These are phyloP conservation scores for Kwoniella heveanensis DNA, from an alignment of 768 basidiomycete genomes.

Conservation along the genomic window DNA sequence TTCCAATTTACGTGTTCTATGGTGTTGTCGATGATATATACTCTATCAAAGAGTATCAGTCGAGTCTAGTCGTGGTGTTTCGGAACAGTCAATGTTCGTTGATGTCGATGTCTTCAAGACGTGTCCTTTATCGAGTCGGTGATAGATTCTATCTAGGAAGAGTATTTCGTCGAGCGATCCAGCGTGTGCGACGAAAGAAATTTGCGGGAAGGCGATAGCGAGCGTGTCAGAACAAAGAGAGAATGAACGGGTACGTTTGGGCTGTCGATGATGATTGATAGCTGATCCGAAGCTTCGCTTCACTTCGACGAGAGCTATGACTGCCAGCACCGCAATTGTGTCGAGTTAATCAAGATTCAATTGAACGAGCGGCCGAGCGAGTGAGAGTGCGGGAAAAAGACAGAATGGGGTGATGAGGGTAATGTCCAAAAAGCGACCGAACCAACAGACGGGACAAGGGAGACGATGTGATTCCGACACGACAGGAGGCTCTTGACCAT, in stretches of 20 bases:
- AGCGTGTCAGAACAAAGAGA: neutral
- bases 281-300: neutral
- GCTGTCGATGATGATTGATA: neutral
- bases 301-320: neutral
- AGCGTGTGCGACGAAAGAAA: constrained; percentile 9
- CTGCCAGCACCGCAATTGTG: neutral
- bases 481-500: neutral
- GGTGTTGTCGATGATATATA: neutral
- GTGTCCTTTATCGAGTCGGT: neutral
- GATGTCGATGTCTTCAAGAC: constrained; percentile 2
- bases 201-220: neutral
- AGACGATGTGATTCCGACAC: neutral
- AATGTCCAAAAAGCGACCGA: constrained; percentile 3
- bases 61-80: neutral
- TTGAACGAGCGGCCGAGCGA: neutral
- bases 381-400: neutral
- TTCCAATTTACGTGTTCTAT: neutral
- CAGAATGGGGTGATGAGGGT: neutral
- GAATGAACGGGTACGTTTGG: neutral
- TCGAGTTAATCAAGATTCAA: neutral
- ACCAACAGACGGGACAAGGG: neutral
- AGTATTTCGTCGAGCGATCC: constrained; percentile 12
- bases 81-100: constrained; percentile 20
- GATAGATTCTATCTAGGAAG: neutral
- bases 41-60: constrained; percentile 23